Percentiles rank a stretch among this genome's conserved stretches.
Evolutionary conservation across 331 rosid species (phyloP).

Genomic region (Quercus phellos): DNA sequence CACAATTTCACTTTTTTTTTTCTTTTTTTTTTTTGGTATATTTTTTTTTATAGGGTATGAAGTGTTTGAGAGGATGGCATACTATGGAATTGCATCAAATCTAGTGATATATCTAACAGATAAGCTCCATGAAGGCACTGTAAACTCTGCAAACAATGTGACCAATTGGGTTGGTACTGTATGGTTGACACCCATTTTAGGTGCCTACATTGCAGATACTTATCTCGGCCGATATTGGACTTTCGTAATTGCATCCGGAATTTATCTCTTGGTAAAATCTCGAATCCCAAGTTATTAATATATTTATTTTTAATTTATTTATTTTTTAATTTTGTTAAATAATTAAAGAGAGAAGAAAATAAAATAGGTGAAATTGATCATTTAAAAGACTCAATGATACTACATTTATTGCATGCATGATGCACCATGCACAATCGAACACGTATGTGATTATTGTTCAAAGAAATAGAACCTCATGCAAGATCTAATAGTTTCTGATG

Average conservation of each 20-base stretch:
- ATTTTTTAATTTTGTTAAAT: too few relatives aligned
- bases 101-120: slow-evolving; percentile 55
- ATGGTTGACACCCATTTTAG: slow-evolving; percentile 62
- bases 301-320: too few relatives aligned
- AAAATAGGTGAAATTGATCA: neutral
- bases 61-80: slow-evolving; percentile 92
- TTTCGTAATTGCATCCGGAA: slow-evolving; percentile 53
- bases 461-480: neutral
- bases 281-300: neutral
- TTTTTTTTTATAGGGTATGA: slow-evolving; percentile 45
- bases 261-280: slow-evolving; percentile 54
- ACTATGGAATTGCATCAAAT: slow-evolving; percentile 70
- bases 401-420: neutral
- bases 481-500: too few relatives aligned
- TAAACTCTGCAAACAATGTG: slow-evolving; percentile 59
- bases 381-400: neutral
- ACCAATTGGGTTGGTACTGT: slow-evolving; percentile 77
- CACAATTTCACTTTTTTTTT: neutral
- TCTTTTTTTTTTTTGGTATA: too few relatives aligned
- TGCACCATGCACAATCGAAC: too few relatives aligned
- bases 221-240: slow-evolving; percentile 68
- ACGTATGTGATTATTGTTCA: neutral
- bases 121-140: slow-evolving; percentile 68
- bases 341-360: neutral
- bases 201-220: slow-evolving; percentile 47